These are phyloP conservation scores for Apiosordaria backusii DNA, from an alignment of 495 filamentous ascomycete genomes.

Conservation along the genomic window DNA sequence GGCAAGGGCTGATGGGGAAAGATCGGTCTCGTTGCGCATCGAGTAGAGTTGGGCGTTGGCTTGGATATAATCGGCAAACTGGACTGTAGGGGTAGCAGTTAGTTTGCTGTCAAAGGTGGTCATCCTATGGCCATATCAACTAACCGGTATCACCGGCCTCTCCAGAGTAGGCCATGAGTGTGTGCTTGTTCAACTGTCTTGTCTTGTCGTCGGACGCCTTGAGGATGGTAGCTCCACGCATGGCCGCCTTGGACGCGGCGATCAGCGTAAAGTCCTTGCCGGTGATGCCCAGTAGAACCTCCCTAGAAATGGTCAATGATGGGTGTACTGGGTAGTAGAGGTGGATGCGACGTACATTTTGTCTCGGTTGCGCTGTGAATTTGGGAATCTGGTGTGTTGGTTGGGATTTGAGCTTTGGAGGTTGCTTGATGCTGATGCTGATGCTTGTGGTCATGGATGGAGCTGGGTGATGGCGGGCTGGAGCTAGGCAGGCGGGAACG, in stretches of 20 bases:
- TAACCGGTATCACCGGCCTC: conserved; percentile 95
- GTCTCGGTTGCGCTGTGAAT: conserved; percentile 13
- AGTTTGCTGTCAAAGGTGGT: conserved; percentile 20
- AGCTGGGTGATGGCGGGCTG: conserved; percentile 4
- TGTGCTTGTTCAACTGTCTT: conserved; percentile 81
- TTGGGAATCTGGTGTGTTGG: conserved; percentile 2
- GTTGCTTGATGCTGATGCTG: neutral
- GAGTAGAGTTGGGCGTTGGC: conserved; percentile 97
- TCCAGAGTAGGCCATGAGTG: conserved; percentile 92
- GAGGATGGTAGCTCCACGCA: conserved; percentile 93
- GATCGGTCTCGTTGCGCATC: conserved; percentile 92
- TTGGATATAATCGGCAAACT: conserved; percentile 99
- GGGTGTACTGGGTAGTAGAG: neutral
- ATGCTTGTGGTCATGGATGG: conserved; percentile 8
- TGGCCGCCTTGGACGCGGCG: conserved; percentile 93
- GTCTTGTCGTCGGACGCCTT: conserved; percentile 98
- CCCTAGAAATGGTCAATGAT: conserved; percentile 53
- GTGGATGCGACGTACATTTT: conserved; percentile 32
- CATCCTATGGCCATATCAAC: conserved; percentile 11
- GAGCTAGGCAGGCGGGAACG: conserved; percentile 13
- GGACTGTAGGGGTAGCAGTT: conserved; percentile 56
- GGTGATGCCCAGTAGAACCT: conserved; percentile 96
- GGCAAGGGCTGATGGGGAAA: conserved; percentile 81
- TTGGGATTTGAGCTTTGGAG: neutral
- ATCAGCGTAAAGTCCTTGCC: conserved; percentile 98